Conservation (phyloP, 2,329 filamentous ascomycete genomes). For the Colletotrichum sp. region DNA sequence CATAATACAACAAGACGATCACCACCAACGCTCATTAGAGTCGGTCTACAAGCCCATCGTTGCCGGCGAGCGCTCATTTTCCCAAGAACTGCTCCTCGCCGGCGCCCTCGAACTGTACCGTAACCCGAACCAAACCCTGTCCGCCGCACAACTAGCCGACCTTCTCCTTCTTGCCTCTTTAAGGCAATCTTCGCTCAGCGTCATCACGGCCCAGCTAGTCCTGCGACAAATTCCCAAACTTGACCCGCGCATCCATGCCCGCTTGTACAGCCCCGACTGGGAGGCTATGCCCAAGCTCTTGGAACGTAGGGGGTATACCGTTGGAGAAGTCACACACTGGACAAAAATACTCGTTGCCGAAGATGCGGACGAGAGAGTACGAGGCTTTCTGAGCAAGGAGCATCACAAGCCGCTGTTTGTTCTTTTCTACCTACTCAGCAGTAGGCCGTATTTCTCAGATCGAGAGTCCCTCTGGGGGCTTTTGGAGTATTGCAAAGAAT, state of each 20-base stretch:
- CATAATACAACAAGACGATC: not conserved
- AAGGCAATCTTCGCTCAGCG: not conserved
- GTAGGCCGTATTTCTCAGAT: not conserved
- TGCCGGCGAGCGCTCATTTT: not conserved
- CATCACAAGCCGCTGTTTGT: slow-evolving; percentile 17
- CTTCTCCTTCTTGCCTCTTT: not conserved
- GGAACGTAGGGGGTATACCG: not conserved
- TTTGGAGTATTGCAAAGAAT: slow-evolving; percentile 5
- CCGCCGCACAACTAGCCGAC: not conserved
- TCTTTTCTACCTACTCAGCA: slow-evolving; percentile 7
- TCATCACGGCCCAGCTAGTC: slow-evolving; percentile 14
- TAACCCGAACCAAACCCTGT: not conserved
- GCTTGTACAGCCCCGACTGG: not conserved
- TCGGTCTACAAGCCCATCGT: not conserved
- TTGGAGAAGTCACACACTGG: slow-evolving; percentile 6
- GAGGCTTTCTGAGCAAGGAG: not conserved
- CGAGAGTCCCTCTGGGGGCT: slow-evolving; percentile 2
- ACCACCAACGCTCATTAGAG: not conserved
- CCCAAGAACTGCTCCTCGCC: not conserved
- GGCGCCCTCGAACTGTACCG: not conserved
- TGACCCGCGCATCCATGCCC: not conserved
- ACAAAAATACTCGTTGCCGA: not conserved
- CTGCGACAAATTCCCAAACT: not conserved
- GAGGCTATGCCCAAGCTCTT: not conserved
- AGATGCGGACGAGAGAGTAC: slow-evolving; percentile 5